Evolutionary conservation across 2,329 filamentous ascomycete genomes (phyloP).

Genomic region (Nothophoma quercina): DNA sequence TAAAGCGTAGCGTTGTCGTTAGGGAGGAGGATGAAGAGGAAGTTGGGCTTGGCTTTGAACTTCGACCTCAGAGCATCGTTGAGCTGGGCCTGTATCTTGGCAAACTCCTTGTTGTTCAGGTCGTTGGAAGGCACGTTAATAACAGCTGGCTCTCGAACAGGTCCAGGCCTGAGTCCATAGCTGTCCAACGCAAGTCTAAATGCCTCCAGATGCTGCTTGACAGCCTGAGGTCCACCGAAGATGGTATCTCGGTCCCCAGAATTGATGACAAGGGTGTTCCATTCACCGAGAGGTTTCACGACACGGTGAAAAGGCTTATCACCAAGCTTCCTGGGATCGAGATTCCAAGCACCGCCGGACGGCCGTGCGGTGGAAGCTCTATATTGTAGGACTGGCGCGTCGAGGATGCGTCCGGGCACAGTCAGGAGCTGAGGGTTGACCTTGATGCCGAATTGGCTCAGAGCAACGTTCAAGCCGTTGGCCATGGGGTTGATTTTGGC

Average conservation of each 20-base stretch:
- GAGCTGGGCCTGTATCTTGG: constrained; percentile 67
- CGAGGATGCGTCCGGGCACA: constrained; percentile 74
- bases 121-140: constrained; percentile 19
- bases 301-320: constrained; percentile 34
- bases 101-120: constrained; percentile 41
- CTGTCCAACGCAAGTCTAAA: constrained; percentile 29
- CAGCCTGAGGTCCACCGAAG: constrained; percentile 21
- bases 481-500: constrained; percentile 32
- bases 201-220: constrained; percentile 16
- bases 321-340: constrained; percentile 51
- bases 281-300: constrained; percentile 28
- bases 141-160: constrained; percentile 18
- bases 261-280: constrained; percentile 44
- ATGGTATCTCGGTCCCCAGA: constrained; percentile 27
- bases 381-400: constrained; percentile 69
- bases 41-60: constrained; percentile 45
- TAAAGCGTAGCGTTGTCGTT: constrained; percentile 42
- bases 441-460: constrained; percentile 66
- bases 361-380: constrained; percentile 44
- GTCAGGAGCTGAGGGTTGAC: constrained; percentile 71
- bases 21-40: constrained; percentile 43
- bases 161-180: constrained; percentile 35
- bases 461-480: constrained; percentile 29
- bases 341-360: constrained; percentile 73
- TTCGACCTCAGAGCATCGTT: constrained; percentile 57